These are phyloP conservation scores for Aspergillus asperescens DNA, from an alignment of 495 filamentous ascomycete species.

Conservation along the genomic window DNA sequence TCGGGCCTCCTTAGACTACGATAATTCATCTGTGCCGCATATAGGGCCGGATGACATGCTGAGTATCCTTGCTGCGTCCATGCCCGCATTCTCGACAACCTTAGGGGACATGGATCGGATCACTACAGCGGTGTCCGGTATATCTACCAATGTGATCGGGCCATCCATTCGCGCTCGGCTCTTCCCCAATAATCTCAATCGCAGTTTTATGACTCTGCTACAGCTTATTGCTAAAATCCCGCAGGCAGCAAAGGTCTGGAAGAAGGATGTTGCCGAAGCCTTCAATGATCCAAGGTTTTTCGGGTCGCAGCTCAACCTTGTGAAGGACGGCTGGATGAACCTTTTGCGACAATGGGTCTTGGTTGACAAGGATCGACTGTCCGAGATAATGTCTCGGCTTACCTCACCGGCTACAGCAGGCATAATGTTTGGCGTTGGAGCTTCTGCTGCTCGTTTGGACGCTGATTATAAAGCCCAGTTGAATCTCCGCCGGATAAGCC, in stretches of 20 bases:
- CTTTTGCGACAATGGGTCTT: conserved; percentile 77
- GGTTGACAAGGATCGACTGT: conserved; percentile 80
- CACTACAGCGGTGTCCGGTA: conserved; percentile 64
- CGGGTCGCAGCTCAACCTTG: conserved; percentile 53
- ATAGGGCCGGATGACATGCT: conserved; percentile 68
- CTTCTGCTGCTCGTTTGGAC: conserved; percentile 87
- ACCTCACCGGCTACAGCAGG: conserved; percentile 88
- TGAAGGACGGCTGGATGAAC: conserved; percentile 72
- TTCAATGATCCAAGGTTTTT: conserved; percentile 91
- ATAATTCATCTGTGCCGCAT: conserved; percentile 34
- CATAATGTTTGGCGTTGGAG: conserved; percentile 96
- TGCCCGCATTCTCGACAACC: conserved; percentile 79
- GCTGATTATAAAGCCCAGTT: conserved; percentile 91
- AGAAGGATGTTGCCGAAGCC: conserved; percentile 83
- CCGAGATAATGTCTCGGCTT: conserved; percentile 71
- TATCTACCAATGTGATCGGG: conserved; percentile 77
- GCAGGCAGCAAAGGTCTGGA: conserved; percentile 83
- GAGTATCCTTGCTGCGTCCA: conserved; percentile 68
- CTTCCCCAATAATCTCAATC: conserved; percentile 82
- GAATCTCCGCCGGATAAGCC: conserved; percentile 76
- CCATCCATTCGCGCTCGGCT: conserved; percentile 78
- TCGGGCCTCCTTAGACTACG: conserved; percentile 43
- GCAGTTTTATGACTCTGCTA: conserved; percentile 63
- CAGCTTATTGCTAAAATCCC: conserved; percentile 71
- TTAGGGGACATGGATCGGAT: conserved; percentile 83